These are phyloP conservation scores for Debaryomyces prosopidis DNA, from an alignment of 805 yeast species.

Conservation along the genomic window DNA sequence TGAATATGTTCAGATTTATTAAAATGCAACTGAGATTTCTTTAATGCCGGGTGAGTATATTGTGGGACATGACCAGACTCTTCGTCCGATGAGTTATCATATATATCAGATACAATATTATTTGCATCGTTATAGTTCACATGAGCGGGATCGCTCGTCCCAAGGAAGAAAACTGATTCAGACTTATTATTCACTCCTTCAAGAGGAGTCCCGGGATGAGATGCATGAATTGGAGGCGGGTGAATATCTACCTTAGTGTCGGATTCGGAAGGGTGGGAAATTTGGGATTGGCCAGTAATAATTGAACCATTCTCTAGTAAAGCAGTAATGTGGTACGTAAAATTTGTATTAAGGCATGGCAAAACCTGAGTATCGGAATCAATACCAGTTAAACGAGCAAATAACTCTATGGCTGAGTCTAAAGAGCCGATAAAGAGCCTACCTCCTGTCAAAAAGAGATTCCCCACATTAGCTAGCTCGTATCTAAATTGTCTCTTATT, in stretches of 20 bases:
- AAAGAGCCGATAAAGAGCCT: slow-evolving; percentile 80
- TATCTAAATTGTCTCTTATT: slow-evolving; percentile 61
- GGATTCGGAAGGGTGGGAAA: slow-evolving; percentile 72
- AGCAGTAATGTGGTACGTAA: slow-evolving; percentile 86
- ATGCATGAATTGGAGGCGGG: slow-evolving; percentile 26
- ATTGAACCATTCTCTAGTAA: slow-evolving; percentile 63
- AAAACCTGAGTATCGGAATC: slow-evolving; percentile 56
- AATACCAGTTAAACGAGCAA: slow-evolving; percentile 62
- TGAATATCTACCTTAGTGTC: slow-evolving; percentile 19
- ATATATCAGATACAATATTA: slow-evolving; percentile 1
- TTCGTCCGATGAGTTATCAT: slow-evolving; percentile 30
- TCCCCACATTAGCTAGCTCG: slow-evolving; percentile 83
- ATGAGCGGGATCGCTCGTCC: slow-evolving; percentile 4
- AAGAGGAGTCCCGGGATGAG: slow-evolving; percentile 25
- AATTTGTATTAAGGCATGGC: slow-evolving; percentile 83
- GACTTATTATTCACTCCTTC: neutral
- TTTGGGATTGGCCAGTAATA: slow-evolving; percentile 89
- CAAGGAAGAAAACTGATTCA: neutral
- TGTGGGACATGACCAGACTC: slow-evolving; percentile 65
- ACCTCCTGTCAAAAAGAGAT: slow-evolving; percentile 78
- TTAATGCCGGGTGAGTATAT: slow-evolving; percentile 77
- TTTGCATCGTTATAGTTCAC: neutral
- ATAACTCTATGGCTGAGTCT: slow-evolving; percentile 79
- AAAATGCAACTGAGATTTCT: slow-evolving; percentile 72
- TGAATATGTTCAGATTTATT: slow-evolving; percentile 52